A percentile compares a stretch with the other conserved stretches of the same genome.
Conservation (phyloP, 2,329 filamentous ascomycete species). For the Penicillium sp. region DNA sequence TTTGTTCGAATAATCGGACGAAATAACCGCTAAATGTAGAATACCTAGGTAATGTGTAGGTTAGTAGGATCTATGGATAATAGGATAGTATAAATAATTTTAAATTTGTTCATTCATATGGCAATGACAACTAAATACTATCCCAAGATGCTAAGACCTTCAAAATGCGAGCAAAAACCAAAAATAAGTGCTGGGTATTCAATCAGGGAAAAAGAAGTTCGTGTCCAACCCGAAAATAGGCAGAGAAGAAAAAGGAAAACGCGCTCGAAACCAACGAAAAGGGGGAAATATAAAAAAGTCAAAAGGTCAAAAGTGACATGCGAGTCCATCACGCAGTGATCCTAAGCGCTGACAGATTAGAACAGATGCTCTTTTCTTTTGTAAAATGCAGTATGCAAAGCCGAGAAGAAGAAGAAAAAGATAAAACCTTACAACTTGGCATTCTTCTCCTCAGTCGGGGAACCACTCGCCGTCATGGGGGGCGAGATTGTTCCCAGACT, state of each 20-base stretch:
- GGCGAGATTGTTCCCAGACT: slow-evolving; percentile 28
- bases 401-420: slow-evolving; percentile 1
- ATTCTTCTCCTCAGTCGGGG: slow-evolving; percentile 32
- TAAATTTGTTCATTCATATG: slow-evolving; percentile 6
- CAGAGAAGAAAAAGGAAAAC: slow-evolving; percentile 4
- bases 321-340: slow-evolving; percentile 16
- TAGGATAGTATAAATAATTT: neutral
- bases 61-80: neutral
- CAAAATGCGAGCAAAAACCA: neutral
- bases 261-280: slow-evolving; percentile 18
- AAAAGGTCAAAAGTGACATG: slow-evolving; percentile 1
- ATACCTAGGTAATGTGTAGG: too few relatives aligned
- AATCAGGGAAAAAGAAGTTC: slow-evolving; percentile 4
- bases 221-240: slow-evolving; percentile 5
- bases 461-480: slow-evolving; percentile 20
- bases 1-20: neutral
- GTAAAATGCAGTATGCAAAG: neutral
- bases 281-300: neutral
- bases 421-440: slow-evolving; percentile 33
- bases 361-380: slow-evolving; percentile 2
- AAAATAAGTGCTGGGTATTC: slow-evolving; percentile 6
- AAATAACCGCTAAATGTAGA: too few relatives aligned
- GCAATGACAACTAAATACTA: neutral
- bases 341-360: slow-evolving; percentile 17
- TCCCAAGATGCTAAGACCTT: slow-evolving; percentile 9